Conservation (phyloP, 2,329 filamentous ascomycete genomes). For the Colletotrichum agaves region DNA sequence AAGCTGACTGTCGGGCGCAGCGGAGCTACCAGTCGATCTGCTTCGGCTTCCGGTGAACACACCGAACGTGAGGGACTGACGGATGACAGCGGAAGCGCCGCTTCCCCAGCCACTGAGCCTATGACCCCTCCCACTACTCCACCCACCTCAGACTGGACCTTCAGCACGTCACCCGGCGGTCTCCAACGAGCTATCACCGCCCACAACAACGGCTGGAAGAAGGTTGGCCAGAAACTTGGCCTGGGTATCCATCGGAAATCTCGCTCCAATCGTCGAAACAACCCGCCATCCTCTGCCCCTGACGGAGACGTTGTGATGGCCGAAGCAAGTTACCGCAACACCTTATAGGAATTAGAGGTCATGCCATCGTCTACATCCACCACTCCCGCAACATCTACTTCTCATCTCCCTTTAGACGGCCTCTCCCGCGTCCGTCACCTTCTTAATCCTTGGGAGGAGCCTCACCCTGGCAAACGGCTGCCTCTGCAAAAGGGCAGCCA, state of each 20-base stretch:
- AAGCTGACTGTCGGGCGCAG: conserved; percentile 53
- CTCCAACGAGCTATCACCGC: conserved; percentile 65
- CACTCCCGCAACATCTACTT: conserved; percentile 41
- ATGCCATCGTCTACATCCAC: conserved; percentile 59
- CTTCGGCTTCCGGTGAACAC: conserved; percentile 58
- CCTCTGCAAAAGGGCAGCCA: conserved; percentile 43
- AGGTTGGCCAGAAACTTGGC: conserved; percentile 64
- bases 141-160: conserved; percentile 68
- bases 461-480: conserved; percentile 57
- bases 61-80: conserved; percentile 63
- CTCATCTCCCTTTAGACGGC: conserved; percentile 38
- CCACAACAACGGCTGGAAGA: conserved; percentile 71
- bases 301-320: conserved; percentile 50
- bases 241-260: conserved; percentile 67
- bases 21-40: conserved; percentile 53
- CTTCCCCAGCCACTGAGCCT: conserved; percentile 67
- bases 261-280: conserved; percentile 56
- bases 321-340: conserved; percentile 49
- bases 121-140: conserved; percentile 82
- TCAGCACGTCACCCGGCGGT: conserved; percentile 62
- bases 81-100: conserved; percentile 73
- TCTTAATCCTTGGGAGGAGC: conserved; percentile 53
- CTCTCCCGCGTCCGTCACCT: conserved; percentile 37
- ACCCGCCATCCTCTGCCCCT: conserved; percentile 57
- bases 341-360: conserved; percentile 70